A percentile compares a stretch with the other conserved stretches of the same genome.
phyloP scores from a whole-genome alignment of 768 basidiomycete genomes.

The Agrocybe pediades region DNA sequence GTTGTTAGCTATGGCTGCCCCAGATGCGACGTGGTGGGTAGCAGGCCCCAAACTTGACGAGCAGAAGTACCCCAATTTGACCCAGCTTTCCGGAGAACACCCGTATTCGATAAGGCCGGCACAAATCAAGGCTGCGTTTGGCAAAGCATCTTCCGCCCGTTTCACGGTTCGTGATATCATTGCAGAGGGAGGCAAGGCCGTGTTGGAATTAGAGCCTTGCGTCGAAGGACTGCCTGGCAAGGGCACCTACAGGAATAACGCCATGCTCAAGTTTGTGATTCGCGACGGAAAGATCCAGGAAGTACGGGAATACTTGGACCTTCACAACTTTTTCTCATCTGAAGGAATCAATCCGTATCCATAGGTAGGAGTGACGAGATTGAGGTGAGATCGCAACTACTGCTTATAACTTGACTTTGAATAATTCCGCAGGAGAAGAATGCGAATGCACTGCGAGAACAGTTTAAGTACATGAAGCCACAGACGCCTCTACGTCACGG shows the following conservation, averaged over 20 bases:
- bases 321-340: no score
- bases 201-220: neutral
- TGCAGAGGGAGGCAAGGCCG: neutral
- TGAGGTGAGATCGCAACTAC: no score
- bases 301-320: neutral
- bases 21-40: constrained; percentile 1
- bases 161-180: neutral
- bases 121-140: neutral
- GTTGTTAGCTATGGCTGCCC: neutral
- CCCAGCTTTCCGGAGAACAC: neutral
- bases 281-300: neutral
- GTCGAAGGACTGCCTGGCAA: neutral
- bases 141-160: neutral
- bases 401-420: no score
- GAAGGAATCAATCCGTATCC: no score
- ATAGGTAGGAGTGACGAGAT: no score
- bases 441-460: no score
- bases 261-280: neutral
- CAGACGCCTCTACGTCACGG: no score
- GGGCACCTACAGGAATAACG: neutral
- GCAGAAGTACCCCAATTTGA: neutral
- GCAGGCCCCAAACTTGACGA: neutral
- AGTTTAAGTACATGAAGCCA: no score
- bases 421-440: no score
- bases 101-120: neutral